Evolutionary conservation across 495 filamentous ascomycete genomes (phyloP).

Genomic region (Talaromyces wortmannii): DNA sequence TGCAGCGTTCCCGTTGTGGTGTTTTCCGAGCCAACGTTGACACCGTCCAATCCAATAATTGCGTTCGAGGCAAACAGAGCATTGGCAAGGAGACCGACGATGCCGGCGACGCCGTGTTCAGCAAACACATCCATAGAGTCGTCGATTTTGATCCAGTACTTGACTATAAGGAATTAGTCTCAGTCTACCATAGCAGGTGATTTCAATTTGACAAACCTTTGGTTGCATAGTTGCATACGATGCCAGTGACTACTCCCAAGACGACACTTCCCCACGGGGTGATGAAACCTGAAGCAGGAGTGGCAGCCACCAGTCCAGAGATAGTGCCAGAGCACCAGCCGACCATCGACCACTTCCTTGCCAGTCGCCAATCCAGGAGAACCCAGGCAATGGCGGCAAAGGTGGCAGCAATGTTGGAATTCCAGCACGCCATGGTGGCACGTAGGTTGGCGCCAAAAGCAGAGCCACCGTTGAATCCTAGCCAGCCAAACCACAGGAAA

Average conservation of each 20-base stretch:
- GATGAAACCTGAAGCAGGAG: slow-evolving; percentile 82
- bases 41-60: slow-evolving; percentile 83
- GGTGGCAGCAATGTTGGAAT: slow-evolving; percentile 85
- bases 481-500: slow-evolving; percentile 97
- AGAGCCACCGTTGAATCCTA: slow-evolving; percentile 97
- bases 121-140: slow-evolving; percentile 98
- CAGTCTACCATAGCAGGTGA: not conserved
- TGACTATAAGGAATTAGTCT: slow-evolving; percentile 52
- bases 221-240: slow-evolving; percentile 88
- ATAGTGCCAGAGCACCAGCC: slow-evolving; percentile 97
- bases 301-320: slow-evolving; percentile 83
- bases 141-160: slow-evolving; percentile 92
- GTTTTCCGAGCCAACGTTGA: slow-evolving; percentile 89
- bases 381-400: slow-evolving; percentile 87
- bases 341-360: slow-evolving; percentile 98
- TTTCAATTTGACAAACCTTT: slow-evolving; percentile 53
- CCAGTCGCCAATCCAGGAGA: slow-evolving; percentile 88
- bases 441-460: slow-evolving; percentile 95
- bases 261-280: slow-evolving; percentile 84
- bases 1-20: slow-evolving; percentile 68
- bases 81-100: slow-evolving; percentile 89
- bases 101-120: slow-evolving; percentile 93
- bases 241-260: slow-evolving; percentile 76
- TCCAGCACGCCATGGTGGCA: slow-evolving; percentile 95
- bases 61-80: slow-evolving; percentile 80